Percentiles rank a stretch among this genome's conserved stretches.
phyloP scores from a whole-genome alignment of 2,329 filamentous ascomycete genomes.

The Neonectria punicea region DNA sequence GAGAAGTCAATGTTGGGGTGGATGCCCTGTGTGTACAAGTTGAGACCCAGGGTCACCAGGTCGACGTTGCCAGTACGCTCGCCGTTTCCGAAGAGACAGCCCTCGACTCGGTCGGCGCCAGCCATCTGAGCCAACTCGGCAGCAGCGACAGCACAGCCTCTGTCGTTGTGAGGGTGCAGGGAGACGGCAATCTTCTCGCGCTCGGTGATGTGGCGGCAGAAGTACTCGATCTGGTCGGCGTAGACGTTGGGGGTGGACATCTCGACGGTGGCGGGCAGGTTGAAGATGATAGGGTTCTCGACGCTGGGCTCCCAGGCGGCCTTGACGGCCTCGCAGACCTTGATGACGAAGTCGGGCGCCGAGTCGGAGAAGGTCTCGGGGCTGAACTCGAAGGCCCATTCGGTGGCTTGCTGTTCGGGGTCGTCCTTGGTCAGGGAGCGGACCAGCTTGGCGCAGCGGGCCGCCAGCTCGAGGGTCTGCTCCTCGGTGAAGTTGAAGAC shows the following conservation, averaged over 20 bases:
- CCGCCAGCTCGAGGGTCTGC: constrained; percentile 82
- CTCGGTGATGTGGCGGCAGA: constrained; percentile 86
- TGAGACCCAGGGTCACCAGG: constrained; percentile 89
- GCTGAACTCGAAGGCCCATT: constrained; percentile 85
- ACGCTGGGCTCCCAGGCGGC: constrained; percentile 86
- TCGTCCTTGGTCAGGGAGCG: constrained; percentile 89
- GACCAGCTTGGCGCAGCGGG: constrained; percentile 86
- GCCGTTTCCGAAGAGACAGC: constrained; percentile 90
- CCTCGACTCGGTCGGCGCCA: constrained; percentile 92
- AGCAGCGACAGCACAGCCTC: constrained; percentile 88
- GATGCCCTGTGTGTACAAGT: constrained; percentile 94
- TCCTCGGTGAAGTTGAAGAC: constrained; percentile 90
- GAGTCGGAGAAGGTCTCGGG: constrained; percentile 94
- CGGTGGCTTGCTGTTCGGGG: constrained; percentile 64
- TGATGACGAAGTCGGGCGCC: constrained; percentile 81
- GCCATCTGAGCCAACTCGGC: constrained; percentile 97
- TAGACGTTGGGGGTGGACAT: constrained; percentile 95
- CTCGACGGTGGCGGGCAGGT: constrained; percentile 95
- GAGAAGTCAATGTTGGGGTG: constrained; percentile 90
- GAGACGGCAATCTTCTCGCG: constrained; percentile 89
- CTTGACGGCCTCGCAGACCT: constrained; percentile 93
- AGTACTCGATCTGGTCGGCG: constrained; percentile 96
- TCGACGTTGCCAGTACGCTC: constrained; percentile 97
- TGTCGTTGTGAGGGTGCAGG: constrained; percentile 94
- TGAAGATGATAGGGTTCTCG: constrained; percentile 91